These are phyloP conservation scores for Russula brevipes DNA, from an alignment of 768 basidiomycete genomes.

Conservation along the genomic window DNA sequence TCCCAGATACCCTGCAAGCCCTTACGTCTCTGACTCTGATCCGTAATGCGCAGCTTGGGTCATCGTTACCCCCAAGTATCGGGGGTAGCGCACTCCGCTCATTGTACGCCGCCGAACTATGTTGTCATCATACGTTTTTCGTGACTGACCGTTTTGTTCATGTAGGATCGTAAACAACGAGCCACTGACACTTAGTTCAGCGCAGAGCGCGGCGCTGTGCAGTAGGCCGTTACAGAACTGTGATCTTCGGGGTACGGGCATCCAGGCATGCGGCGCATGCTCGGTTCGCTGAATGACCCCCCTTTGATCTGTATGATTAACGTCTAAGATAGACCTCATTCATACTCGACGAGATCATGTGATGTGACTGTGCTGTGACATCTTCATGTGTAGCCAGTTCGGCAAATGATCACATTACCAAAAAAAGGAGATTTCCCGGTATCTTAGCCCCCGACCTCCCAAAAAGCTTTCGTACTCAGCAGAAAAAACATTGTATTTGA, in stretches of 20 bases:
- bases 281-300: constrained; percentile 17
- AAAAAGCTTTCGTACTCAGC: too few species aligned
- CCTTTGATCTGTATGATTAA: background rate
- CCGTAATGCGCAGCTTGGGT: constrained; percentile 39
- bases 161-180: constrained; percentile 24
- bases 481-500: too few species aligned
- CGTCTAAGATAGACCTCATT: too few species aligned
- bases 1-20: constrained; percentile 35
- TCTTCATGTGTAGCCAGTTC: too few species aligned
- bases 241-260: constrained; percentile 24
- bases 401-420: too few species aligned
- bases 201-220: constrained; percentile 21
- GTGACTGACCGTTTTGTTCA: background rate
- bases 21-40: constrained; percentile 37
- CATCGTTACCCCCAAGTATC: constrained; percentile 36
- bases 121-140: background rate
- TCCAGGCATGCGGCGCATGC: constrained; percentile 22
- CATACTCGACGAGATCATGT: too few species aligned
- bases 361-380: too few species aligned
- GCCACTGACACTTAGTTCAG: constrained; percentile 15
- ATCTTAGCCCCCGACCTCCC: too few species aligned
- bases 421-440: too few species aligned
- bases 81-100: constrained; percentile 34
- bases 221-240: constrained; percentile 17
- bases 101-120: constrained; percentile 32